Conservation (phyloP, 2,329 filamentous ascomycete genomes). For the Sarocladium oryzae region DNA sequence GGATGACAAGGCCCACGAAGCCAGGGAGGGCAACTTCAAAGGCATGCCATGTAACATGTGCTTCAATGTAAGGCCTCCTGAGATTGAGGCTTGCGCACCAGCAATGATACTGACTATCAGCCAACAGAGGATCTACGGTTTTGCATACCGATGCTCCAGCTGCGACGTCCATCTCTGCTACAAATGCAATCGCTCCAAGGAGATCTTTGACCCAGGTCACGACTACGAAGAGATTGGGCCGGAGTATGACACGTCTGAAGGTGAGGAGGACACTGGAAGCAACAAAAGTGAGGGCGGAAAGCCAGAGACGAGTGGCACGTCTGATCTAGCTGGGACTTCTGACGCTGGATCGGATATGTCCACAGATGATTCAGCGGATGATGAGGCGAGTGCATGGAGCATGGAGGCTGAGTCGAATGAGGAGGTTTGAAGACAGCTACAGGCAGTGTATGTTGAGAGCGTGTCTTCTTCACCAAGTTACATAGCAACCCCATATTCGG, state of each 20-base stretch:
- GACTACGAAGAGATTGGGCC: background rate
- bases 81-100: background rate
- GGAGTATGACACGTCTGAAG: background rate
- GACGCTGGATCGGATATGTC: background rate
- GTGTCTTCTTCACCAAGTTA: no score
- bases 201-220: background rate
- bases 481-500: no score
- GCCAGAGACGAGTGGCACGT: background rate
- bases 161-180: background rate
- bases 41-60: background rate
- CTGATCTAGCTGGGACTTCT: background rate
- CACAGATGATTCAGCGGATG: background rate
- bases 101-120: background rate
- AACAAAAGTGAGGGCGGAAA: background rate
- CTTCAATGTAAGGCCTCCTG: background rate
- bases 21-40: background rate
- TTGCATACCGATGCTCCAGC: background rate
- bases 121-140: constrained; percentile 1
- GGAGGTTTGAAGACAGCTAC: background rate
- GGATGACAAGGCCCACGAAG: background rate
- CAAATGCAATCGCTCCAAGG: background rate
- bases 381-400: background rate
- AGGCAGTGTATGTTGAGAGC: background rate
- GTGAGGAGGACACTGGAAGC: background rate
- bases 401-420: background rate